phyloP scores from a whole-genome alignment of 2,329 filamentous ascomycete species.

The Mollisiaceae sp. region DNA sequence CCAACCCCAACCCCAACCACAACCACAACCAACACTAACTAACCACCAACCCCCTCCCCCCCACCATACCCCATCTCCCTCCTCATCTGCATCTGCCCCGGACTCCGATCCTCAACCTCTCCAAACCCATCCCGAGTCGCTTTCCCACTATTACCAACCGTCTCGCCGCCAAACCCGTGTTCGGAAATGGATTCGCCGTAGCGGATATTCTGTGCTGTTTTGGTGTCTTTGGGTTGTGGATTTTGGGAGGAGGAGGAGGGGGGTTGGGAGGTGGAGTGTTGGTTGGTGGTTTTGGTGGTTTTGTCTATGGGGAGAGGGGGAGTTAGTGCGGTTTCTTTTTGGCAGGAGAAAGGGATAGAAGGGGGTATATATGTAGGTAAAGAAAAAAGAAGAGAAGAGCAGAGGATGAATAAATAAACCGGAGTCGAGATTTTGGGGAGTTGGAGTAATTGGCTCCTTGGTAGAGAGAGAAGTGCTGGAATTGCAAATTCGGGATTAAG shows the following conservation, averaged over 20 bases:
- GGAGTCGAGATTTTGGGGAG: no score
- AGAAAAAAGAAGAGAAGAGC: no score
- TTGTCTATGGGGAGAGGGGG: no score
- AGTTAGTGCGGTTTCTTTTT: no score
- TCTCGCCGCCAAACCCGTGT: slow-evolving; percentile 59
- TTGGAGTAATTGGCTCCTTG: no score
- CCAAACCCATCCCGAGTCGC: slow-evolving; percentile 44
- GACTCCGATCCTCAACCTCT: slow-evolving; percentile 46
- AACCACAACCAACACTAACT: slow-evolving; percentile 42
- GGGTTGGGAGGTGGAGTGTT: background rate
- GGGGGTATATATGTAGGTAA: no score
- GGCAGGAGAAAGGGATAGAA: no score
- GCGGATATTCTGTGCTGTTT: slow-evolving; percentile 56
- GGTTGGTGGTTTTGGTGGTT: slow-evolving; percentile 7
- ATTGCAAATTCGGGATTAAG: no score
- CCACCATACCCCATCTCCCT: slow-evolving; percentile 56
- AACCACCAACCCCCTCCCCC: slow-evolving; percentile 47
- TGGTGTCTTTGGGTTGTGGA: slow-evolving; percentile 22
- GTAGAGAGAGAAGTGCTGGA: no score
- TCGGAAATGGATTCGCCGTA: slow-evolving; percentile 62
- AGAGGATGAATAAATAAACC: no score
- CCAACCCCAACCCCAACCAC: slow-evolving; percentile 55
- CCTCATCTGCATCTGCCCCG: slow-evolving; percentile 49
- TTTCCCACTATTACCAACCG: slow-evolving; percentile 45
- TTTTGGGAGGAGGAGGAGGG: background rate